Conservation (phyloP, 1,284 basidiomycete genomes). For the Marasmius tenuissimus region DNA sequence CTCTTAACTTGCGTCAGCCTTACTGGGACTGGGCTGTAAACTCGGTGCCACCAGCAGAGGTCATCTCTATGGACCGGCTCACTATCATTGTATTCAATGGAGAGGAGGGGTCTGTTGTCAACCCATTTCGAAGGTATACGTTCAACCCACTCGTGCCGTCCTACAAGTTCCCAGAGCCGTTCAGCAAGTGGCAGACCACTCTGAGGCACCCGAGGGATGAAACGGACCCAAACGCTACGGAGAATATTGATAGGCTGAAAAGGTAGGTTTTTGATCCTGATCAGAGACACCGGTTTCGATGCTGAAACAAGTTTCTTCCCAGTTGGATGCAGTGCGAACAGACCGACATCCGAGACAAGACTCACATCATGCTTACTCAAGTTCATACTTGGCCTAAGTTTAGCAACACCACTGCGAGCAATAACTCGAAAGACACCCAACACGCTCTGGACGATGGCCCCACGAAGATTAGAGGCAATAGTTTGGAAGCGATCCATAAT, state of each 20-base stretch:
- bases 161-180: constrained; percentile 32
- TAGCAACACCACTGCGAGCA: constrained; percentile 41
- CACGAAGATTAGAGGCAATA: constrained; percentile 38
- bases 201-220: constrained; percentile 36
- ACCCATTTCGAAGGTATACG: constrained; percentile 43
- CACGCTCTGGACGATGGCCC: too few species aligned
- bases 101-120: constrained; percentile 29
- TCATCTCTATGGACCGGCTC: constrained; percentile 37
- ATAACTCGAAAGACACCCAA: constrained; percentile 21
- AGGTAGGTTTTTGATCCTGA: constrained; percentile 20
- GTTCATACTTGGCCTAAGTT: constrained; percentile 42
- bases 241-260: constrained; percentile 30
- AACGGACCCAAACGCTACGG: constrained; percentile 23
- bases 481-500: constrained; percentile 51
- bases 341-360: constrained; percentile 29
- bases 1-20: constrained; percentile 41
- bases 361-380: constrained; percentile 39
- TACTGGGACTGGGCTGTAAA: constrained; percentile 56
- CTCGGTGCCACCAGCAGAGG: constrained; percentile 40
- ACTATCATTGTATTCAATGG: constrained; percentile 40
- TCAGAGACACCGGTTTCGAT: neutral
- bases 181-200: constrained; percentile 37
- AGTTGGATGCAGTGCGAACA: constrained; percentile 19
- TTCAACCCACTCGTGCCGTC: constrained; percentile 42
- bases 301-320: constrained; percentile 1